Evolutionary conservation across 2,329 filamentous ascomycete species (phyloP).

Genomic region (Neopestalotiopsis rosae): DNA sequence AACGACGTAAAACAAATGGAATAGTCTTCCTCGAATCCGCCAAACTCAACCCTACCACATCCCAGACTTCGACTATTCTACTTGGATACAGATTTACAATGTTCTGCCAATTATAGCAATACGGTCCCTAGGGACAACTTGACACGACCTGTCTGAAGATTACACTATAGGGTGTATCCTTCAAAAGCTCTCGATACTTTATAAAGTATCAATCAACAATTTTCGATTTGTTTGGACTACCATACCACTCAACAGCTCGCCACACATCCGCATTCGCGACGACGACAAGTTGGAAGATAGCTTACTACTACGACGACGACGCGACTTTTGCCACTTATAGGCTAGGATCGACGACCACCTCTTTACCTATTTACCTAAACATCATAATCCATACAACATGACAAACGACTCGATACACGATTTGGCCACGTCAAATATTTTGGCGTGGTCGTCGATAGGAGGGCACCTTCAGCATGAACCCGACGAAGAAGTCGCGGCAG

Average conservation of each 20-base stretch:
- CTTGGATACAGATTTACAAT: conserved; percentile 25
- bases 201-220: conserved; percentile 16
- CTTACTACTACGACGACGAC: neutral
- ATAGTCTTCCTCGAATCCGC: neutral
- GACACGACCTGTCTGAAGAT: conserved; percentile 31
- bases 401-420: conserved; percentile 43
- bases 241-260: neutral
- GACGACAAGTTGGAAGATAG: neutral
- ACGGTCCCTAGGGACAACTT: conserved; percentile 47
- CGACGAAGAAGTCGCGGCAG: conserved; percentile 70
- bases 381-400: conserved; percentile 32
- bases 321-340: conserved; percentile 8
- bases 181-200: conserved; percentile 18
- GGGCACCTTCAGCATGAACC: conserved; percentile 47
- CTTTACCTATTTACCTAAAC: neutral
- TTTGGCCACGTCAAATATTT: conserved; percentile 45
- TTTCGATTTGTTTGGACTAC: conserved; percentile 1
- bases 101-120: conserved; percentile 43
- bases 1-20: neutral
- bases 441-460: conserved; percentile 51
- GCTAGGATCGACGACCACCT: neutral
- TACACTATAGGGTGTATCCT: conserved; percentile 28
- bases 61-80: conserved; percentile 14
- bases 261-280: neutral
- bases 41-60: conserved; percentile 1